Evolutionary conservation across 2,329 filamentous ascomycete genomes (phyloP), one percentile per base, ranked within the genome.

Genomic region (Colletotrichum tofieldiae): DNA sequence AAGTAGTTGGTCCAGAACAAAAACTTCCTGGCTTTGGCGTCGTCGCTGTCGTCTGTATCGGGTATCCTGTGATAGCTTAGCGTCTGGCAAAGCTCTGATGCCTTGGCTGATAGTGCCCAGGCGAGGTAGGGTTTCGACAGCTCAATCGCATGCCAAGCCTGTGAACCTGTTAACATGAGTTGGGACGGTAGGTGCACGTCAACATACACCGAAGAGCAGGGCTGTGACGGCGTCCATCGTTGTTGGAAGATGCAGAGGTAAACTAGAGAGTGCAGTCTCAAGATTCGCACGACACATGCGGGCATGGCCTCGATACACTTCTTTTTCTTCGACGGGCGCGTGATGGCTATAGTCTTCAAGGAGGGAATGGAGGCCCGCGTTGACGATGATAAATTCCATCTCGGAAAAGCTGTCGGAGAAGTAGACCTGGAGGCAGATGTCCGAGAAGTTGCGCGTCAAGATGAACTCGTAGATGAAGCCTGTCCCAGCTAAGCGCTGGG

Each of bases 1-100:
- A 86, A 84, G 74, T 91, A 91, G 0, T 87, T 79, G 43, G 81
- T 83, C 90, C 89, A 92, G 76, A 91, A 92, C 7, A 90, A 75
- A 3, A 83, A 73, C 2, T 77, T 80, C 74, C 82, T 83, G 75
- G 78, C 73, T 1, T 77, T 76, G 39, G 75, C 77, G 16, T 77
- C 75, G 1, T 77, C 73, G 18, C 62, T 65, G 65, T 78, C 77
- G 56, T 77, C 56, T 23, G 73, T 75, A 74, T 77, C 79, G 18
- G 77, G 74, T 43, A 75, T 47, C n/a, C 78, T 72, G 61, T 80
- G 78, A 29, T 79, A 80, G n/a, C 78, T 78, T 3, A 79, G 58
- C 1, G 77, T 79, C 51, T 80, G 78, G 16, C 78, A 79, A 14
- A 80, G 65, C 37, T 80, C 78, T 2, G 77, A 78, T n/a, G 78